A percentile compares a stretch with the other conserved stretches of the same genome.
Evolutionary conservation across 345 rosid species (phyloP).

Genomic region (Excoecaria cochinchinensis): DNA sequence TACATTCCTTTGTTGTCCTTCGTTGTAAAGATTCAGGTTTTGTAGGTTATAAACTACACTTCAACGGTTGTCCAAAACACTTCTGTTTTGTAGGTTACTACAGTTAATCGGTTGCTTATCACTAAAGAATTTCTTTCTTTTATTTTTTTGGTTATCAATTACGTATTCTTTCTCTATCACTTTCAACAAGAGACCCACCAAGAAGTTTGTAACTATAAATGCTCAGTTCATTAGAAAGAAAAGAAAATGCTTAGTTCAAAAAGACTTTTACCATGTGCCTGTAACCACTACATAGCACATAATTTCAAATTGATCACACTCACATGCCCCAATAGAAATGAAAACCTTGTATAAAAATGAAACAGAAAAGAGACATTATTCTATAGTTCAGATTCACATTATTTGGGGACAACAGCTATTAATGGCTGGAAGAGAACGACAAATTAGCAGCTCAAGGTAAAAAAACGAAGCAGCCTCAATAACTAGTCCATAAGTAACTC

Average conservation of each 20-base stretch:
- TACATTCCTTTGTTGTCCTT: no score
- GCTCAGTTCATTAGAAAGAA: no score
- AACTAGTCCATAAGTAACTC: constrained; percentile 3
- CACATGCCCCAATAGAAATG: not conserved
- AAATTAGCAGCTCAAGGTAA: constrained; percentile 25
- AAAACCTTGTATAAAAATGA: not conserved
- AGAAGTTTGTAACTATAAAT: no score
- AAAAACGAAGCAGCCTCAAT: constrained; percentile 18
- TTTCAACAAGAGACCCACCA: no score
- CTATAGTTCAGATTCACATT: constrained; percentile 13
- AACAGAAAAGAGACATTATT: not conserved
- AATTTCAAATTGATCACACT: not conserved
- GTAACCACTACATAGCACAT: not conserved
- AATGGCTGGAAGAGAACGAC: constrained; percentile 9
- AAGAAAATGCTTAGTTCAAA: not conserved
- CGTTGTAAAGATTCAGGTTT: no score
- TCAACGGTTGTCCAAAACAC: no score
- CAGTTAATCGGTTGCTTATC: no score
- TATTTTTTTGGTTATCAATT: no score
- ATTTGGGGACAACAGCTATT: constrained; percentile 13
- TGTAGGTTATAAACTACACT: no score
- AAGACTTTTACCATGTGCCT: not conserved
- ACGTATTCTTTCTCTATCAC: no score
- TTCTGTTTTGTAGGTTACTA: no score
- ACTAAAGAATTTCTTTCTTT: no score